Conservation (phyloP, 306 rosid genomes). For the Pterocarpus santalinus region DNA sequence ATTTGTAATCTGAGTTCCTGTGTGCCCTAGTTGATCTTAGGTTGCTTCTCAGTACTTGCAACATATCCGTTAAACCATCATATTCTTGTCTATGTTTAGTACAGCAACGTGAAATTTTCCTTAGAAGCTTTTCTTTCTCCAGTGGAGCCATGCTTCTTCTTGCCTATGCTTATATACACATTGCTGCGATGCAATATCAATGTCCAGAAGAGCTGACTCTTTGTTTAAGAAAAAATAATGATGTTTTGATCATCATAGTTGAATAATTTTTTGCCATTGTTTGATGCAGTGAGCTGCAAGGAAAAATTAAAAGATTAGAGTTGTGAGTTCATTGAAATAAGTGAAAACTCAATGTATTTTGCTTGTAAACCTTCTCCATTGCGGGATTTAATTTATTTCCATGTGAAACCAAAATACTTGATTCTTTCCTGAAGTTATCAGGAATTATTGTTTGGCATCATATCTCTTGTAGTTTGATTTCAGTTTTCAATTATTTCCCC, state of each 20-base stretch:
- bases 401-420: neutral
- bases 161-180: no score
- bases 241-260: neutral
- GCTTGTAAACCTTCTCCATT: neutral
- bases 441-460: neutral
- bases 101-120: neutral
- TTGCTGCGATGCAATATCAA: constrained; percentile 7
- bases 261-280: neutral
- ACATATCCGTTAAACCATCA: neutral
- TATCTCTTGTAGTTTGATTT: neutral
- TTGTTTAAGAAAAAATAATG: neutral
- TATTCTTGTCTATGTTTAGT: neutral
- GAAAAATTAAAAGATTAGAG: neutral
- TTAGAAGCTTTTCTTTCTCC: neutral
- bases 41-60: constrained; percentile 2
- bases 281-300: neutral
- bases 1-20: neutral
- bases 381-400: neutral
- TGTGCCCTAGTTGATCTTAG: neutral
- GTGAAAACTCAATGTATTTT: neutral
- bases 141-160: neutral
- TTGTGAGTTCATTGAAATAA: no score
- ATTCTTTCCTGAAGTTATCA: neutral
- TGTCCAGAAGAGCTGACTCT: neutral
- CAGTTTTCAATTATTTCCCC: constrained; percentile 4